Evolutionary conservation across 2,329 filamentous ascomycete genomes (phyloP), one percentile per base, ranked within the genome.

Genomic region (Lachnellula occidentalis): DNA sequence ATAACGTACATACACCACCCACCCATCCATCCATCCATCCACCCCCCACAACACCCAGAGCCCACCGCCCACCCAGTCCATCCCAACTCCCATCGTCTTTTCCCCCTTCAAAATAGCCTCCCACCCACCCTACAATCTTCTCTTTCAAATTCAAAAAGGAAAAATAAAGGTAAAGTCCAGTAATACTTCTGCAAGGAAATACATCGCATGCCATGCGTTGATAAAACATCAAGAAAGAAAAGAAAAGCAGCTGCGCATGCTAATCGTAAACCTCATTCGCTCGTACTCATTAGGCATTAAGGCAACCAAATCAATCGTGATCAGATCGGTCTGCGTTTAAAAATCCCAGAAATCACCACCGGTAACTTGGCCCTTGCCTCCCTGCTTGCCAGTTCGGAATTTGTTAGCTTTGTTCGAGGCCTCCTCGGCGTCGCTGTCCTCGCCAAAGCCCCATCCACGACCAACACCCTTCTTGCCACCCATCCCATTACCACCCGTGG

Each of bases 401-500:
- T 65, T 66, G 3, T 60, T 50, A 31, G 59, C 56, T 53, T 61
- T 62, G 48, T n/a, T 58, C 64, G 47, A n/a, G n/a, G 67, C 64
- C 51, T 76, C 70, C 31, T 51, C 61, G 55, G 76, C 72, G 22
- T 77, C 76, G 31, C 76, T 77, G 45, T 76, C 76, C 43, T 76
- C 78, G 17, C 78, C 78, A 58, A 82, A 80, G 48, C 77, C 73
- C 82, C 83, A 87, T 64, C 76, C 70, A 34, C 64, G 55, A 4
- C 62, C 60, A 14, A 57, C 37, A 11, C 65, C 61, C 51, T 66
- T 67, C 50, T 64, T 63, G 11, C 63, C 64, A 34, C 64, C 65
- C 58, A 64, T 64, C 14, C 61, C 63, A 50, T 66, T 61, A 36
- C 63, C 62, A 34, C 54, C 64, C 24, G 60, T 64, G 31, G 51